Evolutionary conservation across 179 eudicot genomes (phyloP), one percentile per base, ranked within the genome.

Genomic region (Beta lomatogona): DNA sequence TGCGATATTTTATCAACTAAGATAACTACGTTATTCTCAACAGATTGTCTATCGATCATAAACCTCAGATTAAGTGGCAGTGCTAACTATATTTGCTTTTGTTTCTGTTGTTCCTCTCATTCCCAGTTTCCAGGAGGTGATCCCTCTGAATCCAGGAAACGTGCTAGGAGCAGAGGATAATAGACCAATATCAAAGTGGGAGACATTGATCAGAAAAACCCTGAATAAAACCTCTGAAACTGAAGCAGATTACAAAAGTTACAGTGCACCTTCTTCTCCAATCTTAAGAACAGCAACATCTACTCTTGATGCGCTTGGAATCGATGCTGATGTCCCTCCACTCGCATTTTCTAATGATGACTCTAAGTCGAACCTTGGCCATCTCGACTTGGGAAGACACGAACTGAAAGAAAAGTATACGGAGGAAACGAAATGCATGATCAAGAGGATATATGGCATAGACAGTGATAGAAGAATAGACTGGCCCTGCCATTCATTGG

Each of bases 101-200:
- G 31, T 28, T 28, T 28, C 31, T 58, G 6, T 81, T 50, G 60
- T 74, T 67, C 44, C 50, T 75, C 25, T 75, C 25, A 1, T 74
- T 25, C 65, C 54, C 91, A 96, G 99, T 71, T 94, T 96, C 74
- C 99, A 96, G 84, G 99, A 96, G 82, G 98, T 96, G 75, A 97
- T 96, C 76, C 98, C 99, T 77, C 83, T 96, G 78, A 96, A 84
- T 82, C 97, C 98, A 63, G 96, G 93, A n/a, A 96, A 96, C 66
- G 98, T 96, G 28, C 84, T 96, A 15, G 99, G 98, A 81, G 97
- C 99, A 11, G 99, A 96, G 74, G 92, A 88, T 72, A 87, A 88
- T 83, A 88, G 88, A 65, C 98, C 99, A 19, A 96, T 96, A n/a
- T 88, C 84, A 48, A 94, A 91, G 78, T 96, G 99, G 99, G 99